These are phyloP conservation scores for Pseudocercospora cruenta DNA, from an alignment of 2,329 filamentous ascomycete genomes.

Conservation along the genomic window DNA sequence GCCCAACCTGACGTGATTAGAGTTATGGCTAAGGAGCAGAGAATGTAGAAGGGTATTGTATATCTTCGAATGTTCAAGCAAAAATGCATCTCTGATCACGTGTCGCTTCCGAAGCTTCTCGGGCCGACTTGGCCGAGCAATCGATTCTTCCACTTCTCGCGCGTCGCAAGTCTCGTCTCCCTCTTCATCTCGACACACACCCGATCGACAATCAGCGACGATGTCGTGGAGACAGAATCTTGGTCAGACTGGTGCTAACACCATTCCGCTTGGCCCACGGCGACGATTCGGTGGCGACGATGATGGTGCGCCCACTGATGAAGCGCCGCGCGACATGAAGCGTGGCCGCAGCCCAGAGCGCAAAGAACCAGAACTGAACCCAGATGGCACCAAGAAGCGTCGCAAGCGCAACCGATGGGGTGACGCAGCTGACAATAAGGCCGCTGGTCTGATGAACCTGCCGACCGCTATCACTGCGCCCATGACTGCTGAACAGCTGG, in stretches of 20 bases:
- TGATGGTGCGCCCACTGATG: constrained; percentile 48
- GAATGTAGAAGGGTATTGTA: too few relatives aligned
- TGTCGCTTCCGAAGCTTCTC: background rate
- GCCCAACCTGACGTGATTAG: background rate
- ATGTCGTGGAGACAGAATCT: constrained; percentile 69
- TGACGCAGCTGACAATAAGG: constrained; percentile 96
- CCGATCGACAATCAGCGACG: constrained; percentile 19
- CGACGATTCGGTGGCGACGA: constrained; percentile 74
- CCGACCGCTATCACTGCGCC: constrained; percentile 94
- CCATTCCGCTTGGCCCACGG: constrained; percentile 86
- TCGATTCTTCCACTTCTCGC: background rate
- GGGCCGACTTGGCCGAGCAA: background rate
- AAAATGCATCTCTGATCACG: background rate
- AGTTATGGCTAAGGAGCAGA: background rate
- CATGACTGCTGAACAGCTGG: constrained; percentile 98
- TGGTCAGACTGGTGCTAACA: constrained; percentile 97
- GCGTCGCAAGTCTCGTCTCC: background rate
- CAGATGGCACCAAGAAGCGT: constrained; percentile 81
- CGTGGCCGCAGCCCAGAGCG: constrained; percentile 83
- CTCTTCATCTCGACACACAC: background rate
- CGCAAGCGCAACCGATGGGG: constrained; percentile 99
- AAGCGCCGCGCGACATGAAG: constrained; percentile 59
- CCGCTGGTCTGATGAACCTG: constrained; percentile 94
- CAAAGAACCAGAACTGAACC: constrained; percentile 40
- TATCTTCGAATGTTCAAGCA: too few relatives aligned